Conservation (phyloP, 768 basidiomycete genomes). For the Melanogaster broomeanus region DNA sequence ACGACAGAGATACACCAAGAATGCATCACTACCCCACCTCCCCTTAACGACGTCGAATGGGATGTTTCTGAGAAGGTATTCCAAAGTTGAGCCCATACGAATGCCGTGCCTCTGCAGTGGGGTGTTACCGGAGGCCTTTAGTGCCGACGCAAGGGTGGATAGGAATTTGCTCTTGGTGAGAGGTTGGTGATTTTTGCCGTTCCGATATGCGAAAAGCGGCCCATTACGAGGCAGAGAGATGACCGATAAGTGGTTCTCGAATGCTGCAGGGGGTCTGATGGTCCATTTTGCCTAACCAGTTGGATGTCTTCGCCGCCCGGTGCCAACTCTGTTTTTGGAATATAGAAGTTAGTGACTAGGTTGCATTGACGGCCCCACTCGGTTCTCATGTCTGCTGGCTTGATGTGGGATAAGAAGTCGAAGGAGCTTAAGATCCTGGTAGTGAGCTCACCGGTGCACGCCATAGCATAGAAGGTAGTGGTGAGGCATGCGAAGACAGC, state of each 20-base stretch:
- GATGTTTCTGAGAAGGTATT: conserved; percentile 37
- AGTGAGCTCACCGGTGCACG: conserved; percentile 41
- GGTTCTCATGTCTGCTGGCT: conserved; percentile 16
- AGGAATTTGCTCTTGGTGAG: conserved; percentile 33
- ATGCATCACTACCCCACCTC: conserved; percentile 40
- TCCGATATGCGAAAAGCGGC: conserved; percentile 33
- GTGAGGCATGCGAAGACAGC: conserved; percentile 40
- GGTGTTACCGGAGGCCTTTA: conserved; percentile 4
- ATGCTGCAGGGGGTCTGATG: conserved; percentile 23
- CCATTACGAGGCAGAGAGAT: conserved; percentile 25
- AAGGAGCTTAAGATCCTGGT: conserved; percentile 34
- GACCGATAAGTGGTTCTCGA: conserved; percentile 29
- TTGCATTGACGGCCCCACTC: conserved; percentile 26
- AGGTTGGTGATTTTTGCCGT: conserved; percentile 9
- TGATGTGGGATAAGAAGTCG: conserved; percentile 31
- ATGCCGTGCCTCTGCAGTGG: conserved; percentile 26
- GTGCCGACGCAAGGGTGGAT: conserved; percentile 8
- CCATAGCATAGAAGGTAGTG: conserved; percentile 37
- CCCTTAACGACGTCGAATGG: conserved; percentile 40
- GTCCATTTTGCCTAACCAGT: conserved; percentile 32
- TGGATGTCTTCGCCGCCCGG: conserved; percentile 34
- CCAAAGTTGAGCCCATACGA: conserved; percentile 33
- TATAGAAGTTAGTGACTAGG: not conserved
- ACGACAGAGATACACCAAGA: conserved; percentile 26
- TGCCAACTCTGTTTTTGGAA: conserved; percentile 11